Evolutionary conservation across 2,329 filamentous ascomycete species (phyloP).

Genomic region (Neofusicoccum laricinum): DNA sequence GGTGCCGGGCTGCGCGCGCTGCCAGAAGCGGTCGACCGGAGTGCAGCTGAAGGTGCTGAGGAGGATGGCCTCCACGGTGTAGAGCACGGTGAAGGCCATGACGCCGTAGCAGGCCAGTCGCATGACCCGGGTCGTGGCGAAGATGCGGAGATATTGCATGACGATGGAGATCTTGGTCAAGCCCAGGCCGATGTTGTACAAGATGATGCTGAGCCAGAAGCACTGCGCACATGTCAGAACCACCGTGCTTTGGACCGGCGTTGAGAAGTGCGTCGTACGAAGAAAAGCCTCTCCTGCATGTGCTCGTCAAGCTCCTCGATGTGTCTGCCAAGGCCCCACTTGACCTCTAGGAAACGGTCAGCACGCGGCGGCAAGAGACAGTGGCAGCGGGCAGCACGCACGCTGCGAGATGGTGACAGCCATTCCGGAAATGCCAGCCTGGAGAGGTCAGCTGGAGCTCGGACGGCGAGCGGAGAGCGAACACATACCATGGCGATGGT

Average conservation of each 20-base stretch:
- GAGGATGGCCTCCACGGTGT: constrained; percentile 27
- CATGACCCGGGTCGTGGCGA: constrained; percentile 24
- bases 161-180: constrained; percentile 33
- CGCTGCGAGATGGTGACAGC: neutral
- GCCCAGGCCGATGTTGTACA: constrained; percentile 32
- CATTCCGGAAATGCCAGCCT: neutral
- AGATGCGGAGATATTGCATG: constrained; percentile 34
- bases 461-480: neutral
- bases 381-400: neutral
- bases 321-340: neutral
- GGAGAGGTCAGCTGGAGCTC: neutral
- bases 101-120: constrained; percentile 24
- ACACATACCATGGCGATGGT: neutral
- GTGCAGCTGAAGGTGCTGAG: constrained; percentile 27
- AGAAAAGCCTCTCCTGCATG: neutral
- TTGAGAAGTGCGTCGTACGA: neutral
- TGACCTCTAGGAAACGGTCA: neutral
- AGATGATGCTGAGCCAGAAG: constrained; percentile 31
- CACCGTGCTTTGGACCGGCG: neutral
- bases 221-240: neutral
- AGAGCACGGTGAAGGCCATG: constrained; percentile 26
- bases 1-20: neutral
- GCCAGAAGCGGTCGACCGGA: constrained; percentile 30
- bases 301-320: neutral
- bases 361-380: neutral